These are phyloP conservation scores for Termitomyces sp. DNA, from an alignment of 768 basidiomycete genomes.

Conservation along the genomic window DNA sequence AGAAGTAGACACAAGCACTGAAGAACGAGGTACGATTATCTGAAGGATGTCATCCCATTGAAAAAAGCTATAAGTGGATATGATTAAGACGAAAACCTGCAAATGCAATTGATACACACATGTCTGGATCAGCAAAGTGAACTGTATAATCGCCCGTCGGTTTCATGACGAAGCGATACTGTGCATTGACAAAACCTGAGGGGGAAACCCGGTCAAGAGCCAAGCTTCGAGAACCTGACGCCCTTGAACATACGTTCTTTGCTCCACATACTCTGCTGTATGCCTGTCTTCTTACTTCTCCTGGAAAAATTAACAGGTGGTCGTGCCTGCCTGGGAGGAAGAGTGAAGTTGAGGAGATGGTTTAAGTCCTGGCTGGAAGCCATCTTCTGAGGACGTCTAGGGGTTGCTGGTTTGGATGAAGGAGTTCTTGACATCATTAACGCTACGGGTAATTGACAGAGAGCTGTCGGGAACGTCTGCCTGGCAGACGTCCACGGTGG, in stretches of 20 bases:
- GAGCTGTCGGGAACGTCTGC: conserved; percentile 10
- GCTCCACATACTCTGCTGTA: conserved; percentile 70
- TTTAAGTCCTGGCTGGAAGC: conserved; percentile 61
- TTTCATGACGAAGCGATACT: conserved; percentile 94
- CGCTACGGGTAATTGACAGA: not conserved
- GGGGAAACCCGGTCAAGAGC: conserved; percentile 11
- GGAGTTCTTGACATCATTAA: conserved; percentile 33
- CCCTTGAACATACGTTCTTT: conserved; percentile 74
- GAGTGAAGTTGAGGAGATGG: conserved; percentile 90
- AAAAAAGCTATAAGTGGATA: conserved; percentile 61
- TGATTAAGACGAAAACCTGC: not conserved
- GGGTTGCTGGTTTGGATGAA: conserved; percentile 30
- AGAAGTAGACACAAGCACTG: conserved; percentile 64
- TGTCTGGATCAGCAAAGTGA: conserved; percentile 96
- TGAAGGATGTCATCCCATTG: conserved; percentile 97
- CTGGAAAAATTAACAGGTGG: conserved; percentile 55
- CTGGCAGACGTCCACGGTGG: conserved; percentile 31
- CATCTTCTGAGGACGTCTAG: conserved; percentile 67
- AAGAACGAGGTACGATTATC: conserved; percentile 84
- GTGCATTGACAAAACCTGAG: conserved; percentile 90
- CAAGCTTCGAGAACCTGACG: conserved; percentile 8
- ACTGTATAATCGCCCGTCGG: conserved; percentile 89
- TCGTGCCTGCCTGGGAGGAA: conserved; percentile 80
- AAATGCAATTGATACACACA: conserved; percentile 43
- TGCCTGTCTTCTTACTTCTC: conserved; percentile 68